phyloP scores from a whole-genome alignment of 2,329 filamentous ascomycete genomes.

The Thielaviopsis euricoi region DNA sequence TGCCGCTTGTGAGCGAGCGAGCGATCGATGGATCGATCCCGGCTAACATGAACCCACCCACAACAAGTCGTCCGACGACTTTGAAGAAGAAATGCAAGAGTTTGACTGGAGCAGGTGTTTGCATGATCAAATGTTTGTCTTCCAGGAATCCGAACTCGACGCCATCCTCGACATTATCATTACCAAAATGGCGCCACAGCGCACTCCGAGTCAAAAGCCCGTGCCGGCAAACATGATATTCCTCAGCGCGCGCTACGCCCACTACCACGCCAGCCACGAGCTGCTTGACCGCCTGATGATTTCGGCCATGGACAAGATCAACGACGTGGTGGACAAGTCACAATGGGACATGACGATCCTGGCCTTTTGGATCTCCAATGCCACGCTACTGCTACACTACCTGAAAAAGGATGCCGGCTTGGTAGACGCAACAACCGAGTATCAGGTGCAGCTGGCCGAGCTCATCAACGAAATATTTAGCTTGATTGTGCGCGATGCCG shows the following conservation, averaged over 20 bases:
- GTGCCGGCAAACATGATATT: constrained; percentile 97
- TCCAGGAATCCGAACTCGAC: constrained; percentile 84
- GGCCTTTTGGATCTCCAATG: constrained; percentile 97
- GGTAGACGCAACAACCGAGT: constrained; percentile 65
- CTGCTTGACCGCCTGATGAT: constrained; percentile 66
- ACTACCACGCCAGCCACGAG: constrained; percentile 84
- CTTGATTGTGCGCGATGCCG: constrained; percentile 87
- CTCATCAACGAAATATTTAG: constrained; percentile 98
- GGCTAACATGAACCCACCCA: background rate
- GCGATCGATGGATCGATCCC: too few species aligned
- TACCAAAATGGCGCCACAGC: constrained; percentile 92
- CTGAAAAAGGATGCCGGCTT: constrained; percentile 84
- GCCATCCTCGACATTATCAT: constrained; percentile 90
- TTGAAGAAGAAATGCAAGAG: constrained; percentile 74
- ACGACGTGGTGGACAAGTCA: constrained; percentile 82
- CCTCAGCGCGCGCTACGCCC: constrained; percentile 83
- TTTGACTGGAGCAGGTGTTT: constrained; percentile 92
- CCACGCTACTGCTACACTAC: constrained; percentile 87
- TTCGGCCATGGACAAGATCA: constrained; percentile 88
- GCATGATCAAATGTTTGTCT: constrained; percentile 99
- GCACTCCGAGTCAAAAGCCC: constrained; percentile 91
- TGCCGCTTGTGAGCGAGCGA: too few species aligned
- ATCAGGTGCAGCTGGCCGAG: constrained; percentile 85
- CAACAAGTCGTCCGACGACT: constrained; percentile 50
- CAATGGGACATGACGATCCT: constrained; percentile 99